Evolutionary conservation across 176 grass and related monocot genomes (phyloP).

Genomic region (Oryza meyeriana): DNA sequence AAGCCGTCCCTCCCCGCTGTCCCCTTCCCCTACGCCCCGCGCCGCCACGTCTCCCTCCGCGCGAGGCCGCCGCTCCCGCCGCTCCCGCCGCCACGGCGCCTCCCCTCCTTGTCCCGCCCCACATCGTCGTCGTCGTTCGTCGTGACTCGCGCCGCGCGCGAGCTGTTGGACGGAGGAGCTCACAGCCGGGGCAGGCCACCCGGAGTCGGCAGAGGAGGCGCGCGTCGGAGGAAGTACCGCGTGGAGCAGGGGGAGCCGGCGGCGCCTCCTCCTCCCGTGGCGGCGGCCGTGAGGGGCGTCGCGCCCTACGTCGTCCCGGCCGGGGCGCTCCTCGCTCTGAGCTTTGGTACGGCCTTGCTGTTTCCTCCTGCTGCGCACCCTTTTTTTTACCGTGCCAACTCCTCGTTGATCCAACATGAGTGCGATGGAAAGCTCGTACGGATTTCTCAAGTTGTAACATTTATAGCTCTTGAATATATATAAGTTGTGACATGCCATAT

Average conservation of each 20-base stretch:
- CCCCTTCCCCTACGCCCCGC: not conserved
- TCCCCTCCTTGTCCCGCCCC: not conserved
- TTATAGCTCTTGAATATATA: not conserved
- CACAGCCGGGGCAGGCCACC: conserved; percentile 25
- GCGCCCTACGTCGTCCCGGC: conserved; percentile 47
- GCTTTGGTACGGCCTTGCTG: conserved; percentile 58
- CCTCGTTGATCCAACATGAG: not conserved
- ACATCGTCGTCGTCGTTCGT: conserved; percentile 1
- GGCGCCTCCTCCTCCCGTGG: conserved; percentile 22
- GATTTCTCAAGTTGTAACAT: not conserved
- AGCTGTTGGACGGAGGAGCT: conserved; percentile 44
- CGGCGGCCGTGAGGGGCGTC: conserved; percentile 31
- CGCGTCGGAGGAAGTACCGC: conserved; percentile 46
- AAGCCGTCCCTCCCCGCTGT: not conserved
- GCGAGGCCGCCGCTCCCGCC: not conserved
- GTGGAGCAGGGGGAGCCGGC: conserved; percentile 53
- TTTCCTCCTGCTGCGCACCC: not conserved
- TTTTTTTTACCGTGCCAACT: not conserved
- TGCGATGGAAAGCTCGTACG: not conserved
- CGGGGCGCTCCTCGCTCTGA: conserved; percentile 48
- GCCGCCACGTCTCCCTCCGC: conserved; percentile 14
- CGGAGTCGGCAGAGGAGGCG: conserved; percentile 33
- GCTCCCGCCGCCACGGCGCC: not conserved
- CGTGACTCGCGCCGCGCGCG: conserved; percentile 34
- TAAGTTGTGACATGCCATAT: not conserved